phyloP scores from a whole-genome alignment of 495 filamentous ascomycete species.

The Entonaema liquescens region DNA sequence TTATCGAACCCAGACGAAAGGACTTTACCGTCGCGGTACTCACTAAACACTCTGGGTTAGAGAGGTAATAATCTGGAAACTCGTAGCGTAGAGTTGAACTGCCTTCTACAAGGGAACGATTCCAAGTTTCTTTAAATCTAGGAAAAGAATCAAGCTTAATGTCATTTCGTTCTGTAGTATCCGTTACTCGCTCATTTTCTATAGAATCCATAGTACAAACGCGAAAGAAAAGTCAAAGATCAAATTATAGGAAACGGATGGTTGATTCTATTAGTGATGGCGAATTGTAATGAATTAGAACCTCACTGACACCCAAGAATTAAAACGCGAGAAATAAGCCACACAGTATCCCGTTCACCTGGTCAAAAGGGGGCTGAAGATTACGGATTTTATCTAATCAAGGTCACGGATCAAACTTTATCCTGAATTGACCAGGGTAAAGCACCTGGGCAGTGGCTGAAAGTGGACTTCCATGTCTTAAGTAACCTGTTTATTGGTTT shows the following conservation, averaged over 20 bases:
- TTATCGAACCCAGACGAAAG: conserved; percentile 62
- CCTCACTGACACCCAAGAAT: too few species aligned
- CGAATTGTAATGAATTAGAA: not conserved
- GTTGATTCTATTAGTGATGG: not conserved
- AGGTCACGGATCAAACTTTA: not conserved
- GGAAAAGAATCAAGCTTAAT: conserved; percentile 13
- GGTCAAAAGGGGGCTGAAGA: too few species aligned
- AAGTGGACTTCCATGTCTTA: too few species aligned
- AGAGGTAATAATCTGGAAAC: conserved; percentile 46
- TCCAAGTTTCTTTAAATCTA: conserved; percentile 37
- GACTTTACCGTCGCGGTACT: conserved; percentile 55
- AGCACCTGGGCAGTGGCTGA: not conserved
- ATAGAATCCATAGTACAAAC: not conserved
- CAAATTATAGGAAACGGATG: not conserved
- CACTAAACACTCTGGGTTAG: conserved; percentile 50
- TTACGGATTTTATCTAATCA: not conserved
- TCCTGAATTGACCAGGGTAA: too few species aligned
- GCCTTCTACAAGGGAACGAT: conserved; percentile 11
- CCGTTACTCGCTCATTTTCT: not conserved
- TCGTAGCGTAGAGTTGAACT: conserved; percentile 23
- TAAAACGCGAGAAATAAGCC: not conserved
- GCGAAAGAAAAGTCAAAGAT: not conserved
- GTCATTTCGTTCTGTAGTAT: too few species aligned
- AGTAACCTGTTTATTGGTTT: too few species aligned
- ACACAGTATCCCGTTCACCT: not conserved